Conservation (phyloP, 495 filamentous ascomycete genomes). For the Penicillium turbatum region DNA sequence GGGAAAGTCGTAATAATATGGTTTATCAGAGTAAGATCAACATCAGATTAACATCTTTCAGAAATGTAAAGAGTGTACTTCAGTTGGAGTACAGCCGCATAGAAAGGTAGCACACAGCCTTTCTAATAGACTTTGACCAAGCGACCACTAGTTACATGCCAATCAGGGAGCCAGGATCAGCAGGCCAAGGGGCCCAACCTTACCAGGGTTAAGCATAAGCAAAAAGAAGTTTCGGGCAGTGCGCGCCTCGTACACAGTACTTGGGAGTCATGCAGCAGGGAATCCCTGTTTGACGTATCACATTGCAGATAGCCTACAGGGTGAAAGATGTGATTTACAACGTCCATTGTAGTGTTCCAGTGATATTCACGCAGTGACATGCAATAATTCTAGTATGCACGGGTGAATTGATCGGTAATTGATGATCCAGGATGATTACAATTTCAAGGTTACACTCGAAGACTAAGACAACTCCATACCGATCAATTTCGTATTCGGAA, state of each 20-base stretch:
- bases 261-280: slow-evolving; percentile 20
- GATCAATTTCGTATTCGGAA: slow-evolving; percentile 22
- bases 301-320: slow-evolving; percentile 9
- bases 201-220: slow-evolving; percentile 48
- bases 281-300: slow-evolving; percentile 28
- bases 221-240: slow-evolving; percentile 25
- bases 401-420: not conserved
- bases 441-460: not conserved
- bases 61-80: not conserved
- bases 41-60: not conserved
- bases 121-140: slow-evolving; percentile 22
- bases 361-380: not conserved
- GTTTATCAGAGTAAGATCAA: not conserved
- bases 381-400: not conserved
- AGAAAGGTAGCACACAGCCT: slow-evolving; percentile 14
- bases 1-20: not conserved
- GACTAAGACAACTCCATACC: not conserved
- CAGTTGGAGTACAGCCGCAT: slow-evolving; percentile 11
- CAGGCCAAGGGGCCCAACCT: slow-evolving; percentile 36
- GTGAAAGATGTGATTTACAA: slow-evolving; percentile 2
- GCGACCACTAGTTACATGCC: slow-evolving; percentile 12
- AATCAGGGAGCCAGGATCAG: slow-evolving; percentile 26
- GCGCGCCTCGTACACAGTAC: slow-evolving; percentile 11
- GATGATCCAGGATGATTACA: not conserved
- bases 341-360: not conserved